Evolutionary conservation across 73 alveolate species (phyloP).

Genomic region (Symbiodinium pilosum): DNA sequence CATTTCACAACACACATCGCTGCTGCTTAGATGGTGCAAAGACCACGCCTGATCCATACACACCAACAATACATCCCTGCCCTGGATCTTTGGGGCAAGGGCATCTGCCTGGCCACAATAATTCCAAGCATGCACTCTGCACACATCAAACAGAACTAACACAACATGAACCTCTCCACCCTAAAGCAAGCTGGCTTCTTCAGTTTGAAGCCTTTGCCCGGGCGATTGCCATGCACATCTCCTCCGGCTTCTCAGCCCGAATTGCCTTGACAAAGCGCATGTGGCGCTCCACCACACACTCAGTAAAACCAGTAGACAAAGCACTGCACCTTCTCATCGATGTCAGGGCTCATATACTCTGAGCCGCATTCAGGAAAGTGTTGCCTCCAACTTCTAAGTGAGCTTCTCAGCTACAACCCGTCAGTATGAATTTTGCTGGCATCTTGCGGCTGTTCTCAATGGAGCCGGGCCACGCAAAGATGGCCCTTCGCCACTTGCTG

Average conservation of each 20-base stretch:
- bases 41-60: constrained; percentile 75
- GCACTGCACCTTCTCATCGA: constrained; percentile 62
- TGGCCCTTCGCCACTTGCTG: constrained; percentile 74
- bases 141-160: neutral
- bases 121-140: too few relatives aligned
- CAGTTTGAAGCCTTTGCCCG: constrained; percentile 28
- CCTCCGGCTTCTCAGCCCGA: constrained; percentile 70
- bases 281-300: neutral
- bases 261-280: constrained; percentile 42
- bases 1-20: neutral
- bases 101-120: constrained; percentile 40
- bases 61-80: constrained; percentile 44
- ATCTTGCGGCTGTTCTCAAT: neutral
- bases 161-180: neutral
- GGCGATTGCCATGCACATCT: constrained; percentile 88
- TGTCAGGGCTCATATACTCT: constrained; percentile 42
- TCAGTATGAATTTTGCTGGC: neutral
- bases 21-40: too few relatives aligned
- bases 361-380: constrained; percentile 61
- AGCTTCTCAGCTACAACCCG: neutral
- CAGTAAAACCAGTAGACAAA: neutral
- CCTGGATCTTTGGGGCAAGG: constrained; percentile 39
- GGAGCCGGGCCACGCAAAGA: constrained; percentile 10
- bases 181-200: neutral
- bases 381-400: neutral